Percentiles rank a stretch among this genome's conserved stretches.
These are phyloP conservation scores for Lasiosphaeria ovina DNA, from an alignment of 495 filamentous ascomycete genomes.

Conservation along the genomic window DNA sequence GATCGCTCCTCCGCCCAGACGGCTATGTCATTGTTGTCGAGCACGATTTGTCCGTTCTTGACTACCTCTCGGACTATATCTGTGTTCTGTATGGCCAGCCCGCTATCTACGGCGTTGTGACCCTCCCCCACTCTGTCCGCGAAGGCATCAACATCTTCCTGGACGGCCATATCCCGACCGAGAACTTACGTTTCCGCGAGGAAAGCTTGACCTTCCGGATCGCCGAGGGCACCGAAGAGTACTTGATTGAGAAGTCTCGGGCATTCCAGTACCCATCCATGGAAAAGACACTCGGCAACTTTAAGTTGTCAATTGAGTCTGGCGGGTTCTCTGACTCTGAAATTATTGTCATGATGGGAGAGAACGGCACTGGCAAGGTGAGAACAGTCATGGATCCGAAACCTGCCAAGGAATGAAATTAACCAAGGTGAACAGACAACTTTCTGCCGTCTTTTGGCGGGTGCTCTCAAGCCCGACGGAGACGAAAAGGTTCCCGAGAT, in stretches of 20 bases:
- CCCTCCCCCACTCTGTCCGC: constrained; percentile 88
- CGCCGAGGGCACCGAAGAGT: constrained; percentile 87
- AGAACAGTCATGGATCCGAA: not conserved
- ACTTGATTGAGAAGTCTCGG: constrained; percentile 77
- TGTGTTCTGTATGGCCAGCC: constrained; percentile 95
- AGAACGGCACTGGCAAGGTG: constrained; percentile 71
- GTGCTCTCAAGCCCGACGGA: constrained; percentile 85
- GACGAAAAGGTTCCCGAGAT: constrained; percentile 75
- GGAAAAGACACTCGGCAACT: constrained; percentile 90
- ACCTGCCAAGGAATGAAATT: constrained; percentile 77
- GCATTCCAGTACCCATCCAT: constrained; percentile 85
- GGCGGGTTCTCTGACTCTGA: constrained; percentile 96
- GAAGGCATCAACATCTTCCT: constrained; percentile 99
- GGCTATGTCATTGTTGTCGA: constrained; percentile 98
- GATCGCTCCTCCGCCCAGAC: constrained; percentile 77
- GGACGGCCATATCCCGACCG: constrained; percentile 94
- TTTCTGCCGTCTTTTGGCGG: constrained; percentile 94
- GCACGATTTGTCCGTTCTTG: constrained; percentile 96
- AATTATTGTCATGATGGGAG: constrained; percentile 99
- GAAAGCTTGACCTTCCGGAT: constrained; percentile 97
- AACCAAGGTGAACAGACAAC: constrained; percentile 57
- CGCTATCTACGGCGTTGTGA: constrained; percentile 97
- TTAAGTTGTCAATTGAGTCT: constrained; percentile 76
- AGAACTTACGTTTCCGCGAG: constrained; percentile 97
- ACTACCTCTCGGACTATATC: constrained; percentile 97